These are phyloP conservation scores for Phyllosticta citrichinensis DNA, from an alignment of 2,329 filamentous ascomycete genomes.

Conservation along the genomic window DNA sequence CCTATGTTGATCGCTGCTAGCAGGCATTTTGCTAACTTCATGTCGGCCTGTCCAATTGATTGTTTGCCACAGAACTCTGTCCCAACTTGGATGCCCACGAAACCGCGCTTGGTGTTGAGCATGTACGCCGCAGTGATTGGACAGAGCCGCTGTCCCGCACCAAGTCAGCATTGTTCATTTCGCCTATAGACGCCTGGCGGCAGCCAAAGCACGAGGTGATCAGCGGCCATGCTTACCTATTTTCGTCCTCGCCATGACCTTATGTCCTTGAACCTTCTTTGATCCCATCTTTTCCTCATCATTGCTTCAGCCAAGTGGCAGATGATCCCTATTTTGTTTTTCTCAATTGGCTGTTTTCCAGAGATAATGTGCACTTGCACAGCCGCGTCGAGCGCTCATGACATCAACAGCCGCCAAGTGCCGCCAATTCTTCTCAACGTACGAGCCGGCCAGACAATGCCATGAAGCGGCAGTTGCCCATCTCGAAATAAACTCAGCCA, in stretches of 20 bases:
- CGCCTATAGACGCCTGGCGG: not conserved
- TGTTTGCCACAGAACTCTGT: not conserved
- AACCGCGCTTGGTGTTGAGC: not conserved
- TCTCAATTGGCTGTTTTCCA: not conserved
- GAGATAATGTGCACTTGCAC: not conserved
- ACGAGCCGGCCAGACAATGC: not conserved
- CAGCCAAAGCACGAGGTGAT: not conserved
- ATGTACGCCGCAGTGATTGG: not conserved
- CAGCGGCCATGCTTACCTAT: not conserved
- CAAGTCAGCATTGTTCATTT: not conserved
- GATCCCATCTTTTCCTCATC: not conserved
- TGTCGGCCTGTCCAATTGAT: not conserved
- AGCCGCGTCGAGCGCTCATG: not conserved
- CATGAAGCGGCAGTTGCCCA: not conserved
- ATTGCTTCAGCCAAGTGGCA: not conserved
- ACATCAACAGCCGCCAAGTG: not conserved
- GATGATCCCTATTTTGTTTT: not conserved
- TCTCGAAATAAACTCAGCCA: not conserved
- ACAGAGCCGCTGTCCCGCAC: not conserved
- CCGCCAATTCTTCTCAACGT: not conserved
- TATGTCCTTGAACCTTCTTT: not conserved
- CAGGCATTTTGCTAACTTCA: not conserved
- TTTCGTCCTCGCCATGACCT: not conserved
- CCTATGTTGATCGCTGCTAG: not conserved
- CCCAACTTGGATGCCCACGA: not conserved